These are phyloP conservation scores for Apiospora arundinis DNA, from an alignment of 2,329 filamentous ascomycete genomes.

Conservation along the genomic window DNA sequence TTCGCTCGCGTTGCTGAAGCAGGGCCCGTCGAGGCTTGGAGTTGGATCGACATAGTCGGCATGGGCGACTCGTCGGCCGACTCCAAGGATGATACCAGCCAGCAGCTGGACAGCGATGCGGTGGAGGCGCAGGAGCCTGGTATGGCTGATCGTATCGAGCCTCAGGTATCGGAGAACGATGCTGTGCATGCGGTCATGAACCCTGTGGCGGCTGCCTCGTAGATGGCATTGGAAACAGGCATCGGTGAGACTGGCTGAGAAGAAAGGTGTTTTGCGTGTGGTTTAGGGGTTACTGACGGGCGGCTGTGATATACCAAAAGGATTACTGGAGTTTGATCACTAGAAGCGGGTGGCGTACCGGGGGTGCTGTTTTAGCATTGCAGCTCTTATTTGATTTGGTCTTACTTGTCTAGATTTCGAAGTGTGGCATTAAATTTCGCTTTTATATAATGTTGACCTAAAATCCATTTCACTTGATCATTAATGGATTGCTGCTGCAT, in stretches of 20 bases:
- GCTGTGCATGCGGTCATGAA: slow-evolving; percentile 22
- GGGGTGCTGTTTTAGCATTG: not conserved
- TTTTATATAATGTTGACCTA: too few species aligned
- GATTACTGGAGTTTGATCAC: not conserved
- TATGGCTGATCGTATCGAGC: slow-evolving; percentile 46
- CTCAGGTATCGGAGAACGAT: slow-evolving; percentile 27
- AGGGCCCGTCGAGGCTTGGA: slow-evolving; percentile 53
- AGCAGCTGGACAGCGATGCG: slow-evolving; percentile 28
- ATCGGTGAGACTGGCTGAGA: not conserved
- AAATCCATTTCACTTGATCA: too few species aligned
- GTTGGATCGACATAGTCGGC: slow-evolving; percentile 59
- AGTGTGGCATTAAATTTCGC: too few species aligned
- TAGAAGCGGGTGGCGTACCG: not conserved
- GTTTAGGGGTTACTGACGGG: not conserved
- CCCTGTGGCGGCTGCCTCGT: not conserved
- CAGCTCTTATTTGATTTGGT: not conserved
- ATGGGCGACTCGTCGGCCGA: slow-evolving; percentile 44
- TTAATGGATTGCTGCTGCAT: too few species aligned
- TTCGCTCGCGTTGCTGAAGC: slow-evolving; percentile 50
- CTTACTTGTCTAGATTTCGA: not conserved
- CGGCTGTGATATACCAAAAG: not conserved
- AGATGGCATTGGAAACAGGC: fast-evolving
- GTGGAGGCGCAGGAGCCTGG: slow-evolving; percentile 39
- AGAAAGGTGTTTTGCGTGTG: not conserved
- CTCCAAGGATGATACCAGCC: slow-evolving; percentile 19